Evolutionary conservation across 768 basidiomycete genomes (phyloP).

Genomic region (Pholiota conissans): DNA sequence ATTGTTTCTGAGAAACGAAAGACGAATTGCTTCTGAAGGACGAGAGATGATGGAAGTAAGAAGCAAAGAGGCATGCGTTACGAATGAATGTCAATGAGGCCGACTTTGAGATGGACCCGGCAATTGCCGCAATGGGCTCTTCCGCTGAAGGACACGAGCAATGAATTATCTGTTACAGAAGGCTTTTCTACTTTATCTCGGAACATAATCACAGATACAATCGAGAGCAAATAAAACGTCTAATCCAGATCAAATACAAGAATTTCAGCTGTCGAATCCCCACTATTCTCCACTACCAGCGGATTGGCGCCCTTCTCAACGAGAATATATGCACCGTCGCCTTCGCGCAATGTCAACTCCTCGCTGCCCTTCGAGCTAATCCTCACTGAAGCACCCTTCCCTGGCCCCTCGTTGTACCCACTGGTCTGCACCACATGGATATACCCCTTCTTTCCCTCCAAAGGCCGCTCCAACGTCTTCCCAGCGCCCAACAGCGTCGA

Average conservation of each 20-base stretch:
- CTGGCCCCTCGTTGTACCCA: slow-evolving; percentile 67
- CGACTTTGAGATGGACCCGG: too few relatives aligned
- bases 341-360: slow-evolving; percentile 68
- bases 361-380: slow-evolving; percentile 40
- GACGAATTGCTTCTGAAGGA: too few relatives aligned
- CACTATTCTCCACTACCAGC: slow-evolving; percentile 58
- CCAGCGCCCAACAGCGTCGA: slow-evolving; percentile 71
- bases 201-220: neutral
- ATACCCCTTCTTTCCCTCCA: slow-evolving; percentile 67
- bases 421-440: slow-evolving; percentile 85
- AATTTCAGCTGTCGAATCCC: slow-evolving; percentile 68
- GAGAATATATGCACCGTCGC: slow-evolving; percentile 81
- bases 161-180: too few relatives aligned
- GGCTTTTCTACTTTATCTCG: too few relatives aligned
- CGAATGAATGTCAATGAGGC: too few relatives aligned
- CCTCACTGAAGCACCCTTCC: slow-evolving; percentile 58
- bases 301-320: slow-evolving; percentile 44
- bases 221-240: neutral
- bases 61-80: too few relatives aligned
- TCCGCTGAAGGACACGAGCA: too few relatives aligned
- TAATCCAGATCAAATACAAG: slow-evolving; percentile 78
- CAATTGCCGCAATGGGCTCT: too few relatives aligned
- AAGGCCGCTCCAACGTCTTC: slow-evolving; percentile 49
- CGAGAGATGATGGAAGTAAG: too few relatives aligned
- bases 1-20: too few relatives aligned